Evolutionary conservation across 352 stramenopile genomes (phyloP), one percentile per base, ranked within the genome.

Genomic region (Pythium rishiriense): DNA sequence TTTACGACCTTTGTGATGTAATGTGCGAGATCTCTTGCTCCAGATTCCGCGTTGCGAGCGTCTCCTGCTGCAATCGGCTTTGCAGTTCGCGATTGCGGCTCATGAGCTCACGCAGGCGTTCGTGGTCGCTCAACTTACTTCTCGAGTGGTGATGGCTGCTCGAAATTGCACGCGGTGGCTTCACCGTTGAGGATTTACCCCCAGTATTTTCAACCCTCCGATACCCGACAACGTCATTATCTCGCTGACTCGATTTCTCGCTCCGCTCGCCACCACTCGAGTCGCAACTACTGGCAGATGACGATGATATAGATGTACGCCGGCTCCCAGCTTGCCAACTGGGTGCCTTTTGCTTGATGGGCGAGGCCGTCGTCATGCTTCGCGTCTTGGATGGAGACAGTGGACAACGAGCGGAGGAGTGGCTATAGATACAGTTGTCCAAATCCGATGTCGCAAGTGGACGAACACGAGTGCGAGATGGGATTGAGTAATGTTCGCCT

Each of bases 1-100:
- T 21, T 10, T 49, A 21, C 1, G 28, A 25, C 11, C 55, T 26
- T 8, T 59, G 28, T 0, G 39, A 74, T 12, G 76, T 84, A 49
- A 93, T 87, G 47, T 81, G 66, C 7, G 75, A 83, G 68, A 91
- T 90, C 58, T 91, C 84, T 49, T 83, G 69, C 55, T 93, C 84
- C 24, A 93, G 69, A 26, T 79, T 81, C 35, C 86, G 75, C 28
- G 82, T 91, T 14, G 82, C 81, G 31, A 88, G 70, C 4, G 82
- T 89, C 55, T 93, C 85, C 43, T 83, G 75, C 48, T 94, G 78
- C 4, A 94, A 73, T 25, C 82, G 78, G 41, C 85, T 81, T 58
- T 94, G 82, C 11, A 94, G 64, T 42, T 91, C 83, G 17, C 82
- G 83, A 65, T 94, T 94, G 22, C 83, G 76, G 19, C 61, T 88